Evolutionary conservation across 257 asterid species (phyloP), one percentile per base, ranked within the genome.

Genomic region (Rehmannia glutinosa): DNA sequence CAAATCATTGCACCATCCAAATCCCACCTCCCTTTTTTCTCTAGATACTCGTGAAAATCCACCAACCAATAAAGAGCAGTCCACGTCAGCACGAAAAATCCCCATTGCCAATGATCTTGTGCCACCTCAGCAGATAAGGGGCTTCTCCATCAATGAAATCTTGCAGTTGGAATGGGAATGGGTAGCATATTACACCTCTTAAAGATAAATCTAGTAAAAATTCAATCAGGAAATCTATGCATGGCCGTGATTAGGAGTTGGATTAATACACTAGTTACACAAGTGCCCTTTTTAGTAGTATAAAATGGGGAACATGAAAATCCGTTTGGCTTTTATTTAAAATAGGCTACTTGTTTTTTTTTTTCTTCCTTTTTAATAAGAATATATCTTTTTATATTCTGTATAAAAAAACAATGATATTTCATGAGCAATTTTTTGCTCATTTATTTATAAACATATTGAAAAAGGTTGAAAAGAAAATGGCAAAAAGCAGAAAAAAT

Each of bases 11-110:
- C 78, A 47, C 50, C 73, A 27, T 54, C 55, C 52, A 23, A 80
- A 80, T 49, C 59, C 73, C 80, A 69, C 64, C 75, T 24, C 72
- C 20, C 11, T 35, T 33, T 6, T 60, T 57, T 47, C 72, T 72
- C 84, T 78, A 75, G 89, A 81, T 83, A 64, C 80, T 32, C 72
- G 84, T 78, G 84, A 80, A 73, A 83, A 78, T 84, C 85, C 80
- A 70, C 80, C 71, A 78, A 68, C 89, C 88, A 81, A 78, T 81
- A 80, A 77, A 71, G 68, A 28, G 24, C 42, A 41, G 7, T 57
- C 88, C 97, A 90, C 73, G 81, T 75, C 93, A 74, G 52, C 83
- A 3, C 7, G 0, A 50, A 51, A 71, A 87, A 80, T 81, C 82
- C 38, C 4, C 0, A 0, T 0, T 1, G 0, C 90, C 94, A 87